A percentile compares a stretch with the other conserved stretches of the same genome.
phyloP scores from a whole-genome alignment of 768 basidiomycete genomes.

The Tricholomella constricta region DNA sequence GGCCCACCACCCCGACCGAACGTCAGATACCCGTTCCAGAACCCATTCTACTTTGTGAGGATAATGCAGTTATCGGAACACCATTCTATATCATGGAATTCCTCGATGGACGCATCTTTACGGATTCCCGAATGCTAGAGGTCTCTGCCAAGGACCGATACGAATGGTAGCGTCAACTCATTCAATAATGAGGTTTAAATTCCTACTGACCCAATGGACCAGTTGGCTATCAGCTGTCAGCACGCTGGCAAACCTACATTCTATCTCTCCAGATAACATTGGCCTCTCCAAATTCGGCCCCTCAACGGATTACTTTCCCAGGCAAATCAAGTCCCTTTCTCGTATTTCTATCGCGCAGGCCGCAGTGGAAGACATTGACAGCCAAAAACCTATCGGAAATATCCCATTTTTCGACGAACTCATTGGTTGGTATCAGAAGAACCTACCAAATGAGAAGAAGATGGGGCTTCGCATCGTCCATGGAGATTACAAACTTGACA shows the following conservation, averaged over 20 bases:
- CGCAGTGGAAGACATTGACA: slow-evolving; percentile 64
- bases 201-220: too few relatives aligned
- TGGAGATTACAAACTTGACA: slow-evolving; percentile 98
- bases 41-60: slow-evolving; percentile 82
- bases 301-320: slow-evolving; percentile 81
- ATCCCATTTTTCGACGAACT: slow-evolving; percentile 79
- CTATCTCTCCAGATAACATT: slow-evolving; percentile 61
- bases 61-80: slow-evolving; percentile 76
- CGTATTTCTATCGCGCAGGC: slow-evolving; percentile 83
- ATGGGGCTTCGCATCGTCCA: slow-evolving; percentile 87
- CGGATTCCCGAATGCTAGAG: slow-evolving; percentile 77
- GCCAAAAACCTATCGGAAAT: slow-evolving; percentile 56
- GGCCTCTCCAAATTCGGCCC: slow-evolving; percentile 77
- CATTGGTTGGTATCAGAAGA: slow-evolving; percentile 70
- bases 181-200: too few relatives aligned
- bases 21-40: slow-evolving; percentile 80
- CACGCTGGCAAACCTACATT: slow-evolving; percentile 68
- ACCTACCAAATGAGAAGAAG: slow-evolving; percentile 77
- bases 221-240: slow-evolving; percentile 82
- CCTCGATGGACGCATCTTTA: slow-evolving; percentile 91
- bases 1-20: slow-evolving; percentile 47
- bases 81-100: slow-evolving; percentile 98
- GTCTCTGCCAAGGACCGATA: slow-evolving; percentile 59
- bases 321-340: slow-evolving; percentile 89
- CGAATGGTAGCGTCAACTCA: slow-evolving; percentile 66